Base-by-base conservation (phyloP, 768 basidiomycete genomes). In the Tylopilus plumbeoviolaceoides region DNA sequence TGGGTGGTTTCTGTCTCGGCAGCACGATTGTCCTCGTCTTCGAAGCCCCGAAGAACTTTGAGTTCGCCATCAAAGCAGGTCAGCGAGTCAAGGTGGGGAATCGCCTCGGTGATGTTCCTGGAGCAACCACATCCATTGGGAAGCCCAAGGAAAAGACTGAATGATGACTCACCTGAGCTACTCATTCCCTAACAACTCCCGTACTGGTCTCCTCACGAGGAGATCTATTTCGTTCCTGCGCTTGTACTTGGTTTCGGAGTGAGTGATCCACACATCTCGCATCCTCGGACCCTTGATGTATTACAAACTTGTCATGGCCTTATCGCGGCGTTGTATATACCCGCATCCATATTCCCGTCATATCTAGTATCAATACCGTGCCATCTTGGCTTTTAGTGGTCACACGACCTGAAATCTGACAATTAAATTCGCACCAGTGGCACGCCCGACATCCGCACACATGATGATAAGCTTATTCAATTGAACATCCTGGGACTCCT, bases 1-100 rank as follows among this genome's bases (percentile, higher is more conserved):
- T 98, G 89, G 97, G 97, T 30, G 97, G 95, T 1, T 99, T 99
- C 73, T 88, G 85, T 62, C 76, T 98, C 4, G 95, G 95, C 5
- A 92, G 89, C 70, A 98, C 95, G 6, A 91, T 98, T 63, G 95
- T 99, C 18, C 78, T 98, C 44, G 91, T 98, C 1, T 97, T 98
- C 63, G 97, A 99, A 72, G 97, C 95, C 0, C 95, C 97, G 0
- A 72, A 77, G 48, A 73, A 83, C 33, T 99, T 95, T 65, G 79
- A 83, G 68, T 97, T 95, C 62, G 67, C 74, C 1, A 80, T 94
- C 15, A 74, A 82, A 56, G 78, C 85, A 3, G 91, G 93, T 3
- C 80, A 93, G 69, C 89, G 87, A 70, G 83, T 98, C 55, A 84
- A 85, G 68, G 91, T 95, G 33, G 95, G 95, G 0, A 77, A 98